A percentile compares a stretch with the other conserved stretches of the same genome.
phyloP scores from a whole-genome alignment of 768 basidiomycete genomes.

The Lactarius vividus region DNA sequence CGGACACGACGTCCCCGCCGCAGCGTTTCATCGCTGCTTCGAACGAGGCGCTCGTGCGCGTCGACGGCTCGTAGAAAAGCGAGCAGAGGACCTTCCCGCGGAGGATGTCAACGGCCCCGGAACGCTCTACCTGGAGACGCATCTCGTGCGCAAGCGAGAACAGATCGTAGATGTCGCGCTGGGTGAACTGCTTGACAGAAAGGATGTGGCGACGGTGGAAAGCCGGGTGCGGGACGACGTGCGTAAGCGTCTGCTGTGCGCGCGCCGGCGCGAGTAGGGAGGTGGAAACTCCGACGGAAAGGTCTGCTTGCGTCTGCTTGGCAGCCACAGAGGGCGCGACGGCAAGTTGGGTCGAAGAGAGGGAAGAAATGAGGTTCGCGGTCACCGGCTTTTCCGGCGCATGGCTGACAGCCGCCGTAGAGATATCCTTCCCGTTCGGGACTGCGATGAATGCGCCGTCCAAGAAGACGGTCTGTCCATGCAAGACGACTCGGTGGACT shows the following conservation, averaged over 20 bases:
- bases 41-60: conserved; percentile 92
- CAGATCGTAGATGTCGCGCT: conserved; percentile 86
- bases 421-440: conserved; percentile 70
- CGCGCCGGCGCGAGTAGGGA: conserved; percentile 36
- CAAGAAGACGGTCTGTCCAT: conserved; percentile 84
- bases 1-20: conserved; percentile 91
- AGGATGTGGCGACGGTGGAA: conserved; percentile 94
- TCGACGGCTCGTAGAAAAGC: conserved; percentile 96
- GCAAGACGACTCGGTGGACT: conserved; percentile 87
- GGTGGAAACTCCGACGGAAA: conserved; percentile 1
- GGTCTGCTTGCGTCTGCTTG: conserved; percentile 13
- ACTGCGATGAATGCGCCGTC: conserved; percentile 71
- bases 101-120: conserved; percentile 82
- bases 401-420: conserved; percentile 42
- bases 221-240: conserved; percentile 67
- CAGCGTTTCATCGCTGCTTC: conserved; percentile 99
- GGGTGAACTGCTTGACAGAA: conserved; percentile 88
- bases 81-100: conserved; percentile 90
- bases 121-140: conserved; percentile 92
- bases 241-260: conserved; percentile 43
- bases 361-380: conserved; percentile 4
- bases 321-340: conserved; percentile 8
- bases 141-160: conserved; percentile 96
- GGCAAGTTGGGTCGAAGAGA: conserved; percentile 5
- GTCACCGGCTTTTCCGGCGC: conserved; percentile 10